phyloP scores from a whole-genome alignment of 768 basidiomycete genomes.

The Amanita molliuscula region DNA sequence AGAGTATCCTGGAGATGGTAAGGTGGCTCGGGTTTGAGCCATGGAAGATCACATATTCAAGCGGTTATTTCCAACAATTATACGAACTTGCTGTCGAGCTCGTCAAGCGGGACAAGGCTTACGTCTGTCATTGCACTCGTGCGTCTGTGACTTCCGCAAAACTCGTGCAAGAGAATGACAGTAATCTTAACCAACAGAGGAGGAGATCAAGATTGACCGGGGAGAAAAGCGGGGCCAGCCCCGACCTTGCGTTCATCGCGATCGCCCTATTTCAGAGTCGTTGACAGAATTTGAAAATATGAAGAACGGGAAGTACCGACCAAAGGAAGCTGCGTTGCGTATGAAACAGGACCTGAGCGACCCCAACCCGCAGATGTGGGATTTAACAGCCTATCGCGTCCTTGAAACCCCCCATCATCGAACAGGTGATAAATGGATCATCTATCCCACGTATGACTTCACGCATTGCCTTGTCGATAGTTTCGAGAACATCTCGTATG shows the following conservation, averaged over 20 bases:
- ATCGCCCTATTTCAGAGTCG: slow-evolving; percentile 80
- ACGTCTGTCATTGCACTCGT: slow-evolving; percentile 96
- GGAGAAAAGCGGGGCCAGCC: slow-evolving; percentile 80
- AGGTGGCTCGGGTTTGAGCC: slow-evolving; percentile 98
- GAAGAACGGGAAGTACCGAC: slow-evolving; percentile 83
- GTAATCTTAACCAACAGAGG: slow-evolving; percentile 41
- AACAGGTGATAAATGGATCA: slow-evolving; percentile 88
- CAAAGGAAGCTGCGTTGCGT: slow-evolving; percentile 85
- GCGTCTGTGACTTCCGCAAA: slow-evolving; percentile 20
- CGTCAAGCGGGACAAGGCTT: slow-evolving; percentile 85
- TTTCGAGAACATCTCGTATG: slow-evolving; percentile 97
- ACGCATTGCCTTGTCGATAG: slow-evolving; percentile 98
- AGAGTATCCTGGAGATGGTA: slow-evolving; percentile 90
- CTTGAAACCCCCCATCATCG: slow-evolving; percentile 87
- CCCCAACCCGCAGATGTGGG: slow-evolving; percentile 99
- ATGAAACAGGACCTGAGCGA: slow-evolving; percentile 96
- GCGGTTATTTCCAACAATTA: slow-evolving; percentile 87
- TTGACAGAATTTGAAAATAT: slow-evolving; percentile 83
- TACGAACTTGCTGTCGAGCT: slow-evolving; percentile 83
- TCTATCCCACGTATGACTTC: slow-evolving; percentile 98
- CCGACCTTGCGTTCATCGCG: slow-evolving; percentile 77
- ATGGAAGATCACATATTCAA: slow-evolving; percentile 98
- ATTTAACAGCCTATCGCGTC: slow-evolving; percentile 92
- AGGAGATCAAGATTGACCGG: slow-evolving; percentile 82
- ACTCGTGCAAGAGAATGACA: not conserved